phyloP scores from a whole-genome alignment of 176 grass and related monocot genomes.

The Phyllostachys edulis region DNA sequence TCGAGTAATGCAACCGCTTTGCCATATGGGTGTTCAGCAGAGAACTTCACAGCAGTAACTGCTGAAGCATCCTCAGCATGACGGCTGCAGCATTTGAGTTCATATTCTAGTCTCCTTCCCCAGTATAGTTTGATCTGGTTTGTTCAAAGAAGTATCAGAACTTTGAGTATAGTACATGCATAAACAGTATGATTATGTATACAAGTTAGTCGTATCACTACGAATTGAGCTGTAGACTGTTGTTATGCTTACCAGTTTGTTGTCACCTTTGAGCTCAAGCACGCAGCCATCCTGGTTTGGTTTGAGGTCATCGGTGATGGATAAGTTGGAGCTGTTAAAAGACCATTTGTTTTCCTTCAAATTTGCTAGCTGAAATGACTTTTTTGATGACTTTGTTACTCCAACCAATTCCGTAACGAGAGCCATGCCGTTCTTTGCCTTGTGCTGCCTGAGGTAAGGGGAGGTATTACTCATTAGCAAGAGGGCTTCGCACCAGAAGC shows the following conservation, averaged over 20 bases:
- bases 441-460: slow-evolving; percentile 34
- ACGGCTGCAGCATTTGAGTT: slow-evolving; percentile 56
- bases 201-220: background rate
- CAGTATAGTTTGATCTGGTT: slow-evolving; percentile 76
- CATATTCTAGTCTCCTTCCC: slow-evolving; percentile 67
- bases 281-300: slow-evolving; percentile 45
- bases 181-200: background rate
- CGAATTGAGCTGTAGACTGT: slow-evolving; percentile 18
- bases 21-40: slow-evolving; percentile 66
- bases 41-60: slow-evolving; percentile 73
- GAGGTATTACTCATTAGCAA: background rate
- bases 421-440: slow-evolving; percentile 32
- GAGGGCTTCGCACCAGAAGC: background rate
- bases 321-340: slow-evolving; percentile 54
- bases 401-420: slow-evolving; percentile 52
- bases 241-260: slow-evolving; percentile 49
- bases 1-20: slow-evolving; percentile 67
- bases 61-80: slow-evolving; percentile 39
- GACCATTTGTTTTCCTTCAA: slow-evolving; percentile 65
- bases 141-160: slow-evolving; percentile 8
- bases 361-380: slow-evolving; percentile 58
- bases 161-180: background rate
- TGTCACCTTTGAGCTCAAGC: slow-evolving; percentile 57
- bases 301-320: slow-evolving; percentile 40
- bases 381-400: slow-evolving; percentile 40